Evolutionary conservation across 495 filamentous ascomycete species (phyloP), one percentile per base, ranked within the genome.

Genomic region (Penicillium flavigenum): DNA sequence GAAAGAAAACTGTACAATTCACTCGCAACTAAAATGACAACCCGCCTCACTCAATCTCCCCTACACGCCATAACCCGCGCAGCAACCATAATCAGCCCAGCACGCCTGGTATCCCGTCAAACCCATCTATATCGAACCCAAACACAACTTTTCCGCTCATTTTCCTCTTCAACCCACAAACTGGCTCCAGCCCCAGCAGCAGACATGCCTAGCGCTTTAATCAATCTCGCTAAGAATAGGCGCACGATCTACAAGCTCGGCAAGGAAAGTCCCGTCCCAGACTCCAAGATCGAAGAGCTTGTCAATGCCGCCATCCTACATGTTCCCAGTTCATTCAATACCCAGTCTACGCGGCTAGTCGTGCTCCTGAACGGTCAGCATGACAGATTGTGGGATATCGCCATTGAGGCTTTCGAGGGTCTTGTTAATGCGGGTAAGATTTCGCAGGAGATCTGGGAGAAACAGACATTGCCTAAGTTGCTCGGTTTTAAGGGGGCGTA

Each of bases 281-380:
- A 84, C 63, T 61, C 64, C 55, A 72, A 76, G 59, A 74, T 84
- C 65, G 72, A 79, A 54, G 72, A 79, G 49, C 70, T 84, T 45
- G 75, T 82, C 61, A 67, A 75, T 44, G 58, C 73, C 10, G 75
- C 78, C 51, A 71, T 83, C 56, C 65, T 76, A 47, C 69, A 78
- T 51, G 68, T 68, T 22, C 81, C 81, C 56, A 79, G 74, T 57
- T 67, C 81, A 7, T 84, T 82, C 72, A 82, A 84, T 67, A 81
- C 78, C 32, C 81, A 84, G 56, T 79, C 81, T 29, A 78, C 77
- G 1, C 77, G 81, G 14, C 42, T 78, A 17, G 71, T 81, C 14
- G 66, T 83, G 1, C 62, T 82, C 12, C 57, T 83, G 49, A 68
- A 75, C 39, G 58, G 73, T 17, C 73, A 83, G 58, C 81, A 82